Percentiles rank a stretch among this genome's conserved stretches.
phyloP scores from a whole-genome alignment of 2,329 filamentous ascomycete genomes.

The Orbilia javanica region DNA sequence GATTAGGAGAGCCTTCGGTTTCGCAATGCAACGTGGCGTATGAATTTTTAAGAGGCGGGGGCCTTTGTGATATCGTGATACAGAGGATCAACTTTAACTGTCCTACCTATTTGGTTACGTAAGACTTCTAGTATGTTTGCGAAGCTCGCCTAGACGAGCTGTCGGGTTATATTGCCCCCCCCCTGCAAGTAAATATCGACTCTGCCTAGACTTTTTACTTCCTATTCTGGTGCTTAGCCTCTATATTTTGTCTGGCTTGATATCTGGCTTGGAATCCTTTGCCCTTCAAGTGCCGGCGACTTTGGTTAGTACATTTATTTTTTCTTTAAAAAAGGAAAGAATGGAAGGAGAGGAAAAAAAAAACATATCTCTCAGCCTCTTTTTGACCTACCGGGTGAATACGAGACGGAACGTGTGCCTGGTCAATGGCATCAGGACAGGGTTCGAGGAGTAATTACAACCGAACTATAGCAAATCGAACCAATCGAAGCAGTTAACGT shows the following conservation, averaged over 20 bases:
- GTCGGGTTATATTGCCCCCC: background rate
- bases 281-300: too few species aligned
- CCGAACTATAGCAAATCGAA: background rate
- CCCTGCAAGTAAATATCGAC: background rate
- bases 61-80: too few species aligned
- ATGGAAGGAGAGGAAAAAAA: background rate
- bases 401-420: background rate
- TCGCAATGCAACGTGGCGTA: too few species aligned
- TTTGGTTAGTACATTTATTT: too few species aligned
- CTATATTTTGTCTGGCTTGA: too few species aligned
- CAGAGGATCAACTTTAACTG: too few species aligned
- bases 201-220: background rate
- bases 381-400: background rate
- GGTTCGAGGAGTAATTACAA: background rate
- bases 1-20: too few species aligned
- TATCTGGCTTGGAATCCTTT: too few species aligned
- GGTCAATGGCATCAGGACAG: background rate
- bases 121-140: too few species aligned
- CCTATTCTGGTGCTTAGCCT: background rate
- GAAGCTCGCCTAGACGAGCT: background rate
- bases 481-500: background rate
- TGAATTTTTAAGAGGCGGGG: too few species aligned
- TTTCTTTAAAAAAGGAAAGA: background rate
- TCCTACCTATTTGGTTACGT: too few species aligned
- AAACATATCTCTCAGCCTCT: background rate